phyloP scores from a whole-genome alignment of 192 early-diverging fungal genomes.

The Mortierella claussenii region DNA sequence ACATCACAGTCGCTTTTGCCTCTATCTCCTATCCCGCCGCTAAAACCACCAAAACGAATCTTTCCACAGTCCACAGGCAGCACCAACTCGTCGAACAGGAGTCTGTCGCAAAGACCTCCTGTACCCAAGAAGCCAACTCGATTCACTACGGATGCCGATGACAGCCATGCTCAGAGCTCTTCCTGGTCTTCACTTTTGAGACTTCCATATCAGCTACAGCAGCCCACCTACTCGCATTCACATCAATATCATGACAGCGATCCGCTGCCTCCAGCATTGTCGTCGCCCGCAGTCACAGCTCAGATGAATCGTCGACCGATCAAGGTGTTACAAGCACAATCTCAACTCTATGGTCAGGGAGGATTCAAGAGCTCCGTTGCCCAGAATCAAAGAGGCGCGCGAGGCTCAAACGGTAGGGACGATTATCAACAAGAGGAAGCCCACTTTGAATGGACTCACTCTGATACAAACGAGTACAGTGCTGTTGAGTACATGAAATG shows the following conservation, averaged over 20 bases:
- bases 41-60: conserved; percentile 41
- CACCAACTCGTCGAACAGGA: conserved; percentile 34
- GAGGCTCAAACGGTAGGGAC: too few species aligned
- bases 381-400: neutral
- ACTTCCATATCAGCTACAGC: too few species aligned
- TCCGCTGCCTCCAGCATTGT: neutral
- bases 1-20: too few species aligned
- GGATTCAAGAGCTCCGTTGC: conserved; percentile 1
- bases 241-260: neutral
- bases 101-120: conserved; percentile 21
- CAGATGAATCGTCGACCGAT: conserved; percentile 4
- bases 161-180: too few species aligned
- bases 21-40: conserved; percentile 9
- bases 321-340: conserved; percentile 15
- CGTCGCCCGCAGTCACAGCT: too few species aligned
- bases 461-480: too few species aligned
- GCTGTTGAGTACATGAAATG: too few species aligned
- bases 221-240: neutral
- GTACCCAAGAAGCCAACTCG: conserved; percentile 39
- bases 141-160: too few species aligned
- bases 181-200: too few species aligned
- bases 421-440: too few species aligned
- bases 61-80: conserved; percentile 31
- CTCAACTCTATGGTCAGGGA: conserved; percentile 24
- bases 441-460: too few species aligned